phyloP scores from a whole-genome alignment of 495 filamentous ascomycete genomes.

The Hypomontagnella submonticulosa region DNA sequence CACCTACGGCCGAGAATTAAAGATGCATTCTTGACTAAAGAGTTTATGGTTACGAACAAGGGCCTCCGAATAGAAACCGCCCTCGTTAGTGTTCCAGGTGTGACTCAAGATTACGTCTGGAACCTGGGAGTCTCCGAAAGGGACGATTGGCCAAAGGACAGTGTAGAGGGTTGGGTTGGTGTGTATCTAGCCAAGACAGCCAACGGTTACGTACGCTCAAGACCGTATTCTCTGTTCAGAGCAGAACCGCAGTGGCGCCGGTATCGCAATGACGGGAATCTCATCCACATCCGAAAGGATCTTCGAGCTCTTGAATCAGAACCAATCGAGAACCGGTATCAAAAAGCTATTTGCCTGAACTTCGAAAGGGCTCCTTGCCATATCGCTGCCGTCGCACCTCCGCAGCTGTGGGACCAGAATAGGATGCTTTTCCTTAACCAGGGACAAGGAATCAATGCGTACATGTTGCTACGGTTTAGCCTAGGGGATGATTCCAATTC shows the following conservation, averaged over 20 bases:
- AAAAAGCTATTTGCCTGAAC: not conserved
- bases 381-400: not conserved
- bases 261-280: not conserved
- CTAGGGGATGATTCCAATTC: not conserved
- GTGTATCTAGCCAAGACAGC: conserved; percentile 7
- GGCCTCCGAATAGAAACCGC: not conserved
- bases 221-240: conserved; percentile 1
- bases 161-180: not conserved
- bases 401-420: conserved; percentile 7
- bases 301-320: not conserved
- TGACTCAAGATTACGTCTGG: not conserved
- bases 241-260: not conserved
- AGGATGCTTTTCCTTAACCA: not conserved
- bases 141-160: conserved; percentile 1
- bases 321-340: conserved; percentile 1
- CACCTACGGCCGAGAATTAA: not conserved
- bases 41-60: conserved; percentile 6
- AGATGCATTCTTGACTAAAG: not conserved
- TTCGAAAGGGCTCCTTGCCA: not conserved
- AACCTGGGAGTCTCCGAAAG: not conserved
- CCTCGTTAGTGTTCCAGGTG: not conserved
- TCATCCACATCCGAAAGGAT: not conserved
- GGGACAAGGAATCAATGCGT: conserved; percentile 4
- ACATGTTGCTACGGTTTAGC: not conserved
- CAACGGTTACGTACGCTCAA: not conserved